phyloP scores from a whole-genome alignment of 2,329 filamentous ascomycete genomes.

The Domatiomyces catenatus region DNA sequence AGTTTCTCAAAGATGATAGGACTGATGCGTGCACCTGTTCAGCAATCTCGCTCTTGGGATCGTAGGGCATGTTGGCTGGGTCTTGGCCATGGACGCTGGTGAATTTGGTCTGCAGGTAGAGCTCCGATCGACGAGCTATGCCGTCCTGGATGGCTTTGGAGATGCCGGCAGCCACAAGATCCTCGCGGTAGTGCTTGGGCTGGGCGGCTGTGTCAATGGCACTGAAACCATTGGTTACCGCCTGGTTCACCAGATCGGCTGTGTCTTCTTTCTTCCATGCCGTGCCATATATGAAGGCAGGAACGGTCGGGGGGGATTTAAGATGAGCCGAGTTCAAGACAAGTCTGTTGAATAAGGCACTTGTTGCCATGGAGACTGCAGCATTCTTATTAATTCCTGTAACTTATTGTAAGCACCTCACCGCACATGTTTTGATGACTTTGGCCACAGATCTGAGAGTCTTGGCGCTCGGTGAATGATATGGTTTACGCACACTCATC shows the following conservation, averaged over 20 bases:
- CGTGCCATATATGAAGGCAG: conserved; percentile 55
- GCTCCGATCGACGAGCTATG: conserved; percentile 40
- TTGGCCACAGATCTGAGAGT: no score
- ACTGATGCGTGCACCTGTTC: conserved; percentile 55
- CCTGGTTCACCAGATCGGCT: conserved; percentile 50
- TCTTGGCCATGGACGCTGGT: conserved; percentile 51
- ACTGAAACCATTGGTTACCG: conserved; percentile 50
- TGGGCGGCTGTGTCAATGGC: conserved; percentile 66
- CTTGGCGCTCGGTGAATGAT: no score
- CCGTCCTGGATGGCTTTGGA: conserved; percentile 44
- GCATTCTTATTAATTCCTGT: not conserved
- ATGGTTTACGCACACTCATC: no score
- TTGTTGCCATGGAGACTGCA: conserved; percentile 2
- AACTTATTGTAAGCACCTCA: no score
- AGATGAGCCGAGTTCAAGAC: conserved; percentile 9
- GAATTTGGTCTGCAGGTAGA: conserved; percentile 77
- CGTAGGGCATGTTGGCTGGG: conserved; percentile 46
- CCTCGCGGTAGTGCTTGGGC: conserved; percentile 62
- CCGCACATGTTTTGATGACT: no score
- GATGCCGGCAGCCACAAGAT: conserved; percentile 53
- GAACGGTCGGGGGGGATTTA: conserved; percentile 11
- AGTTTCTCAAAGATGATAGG: conserved; percentile 47
- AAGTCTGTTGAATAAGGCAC: conserved; percentile 11
- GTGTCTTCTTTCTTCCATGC: conserved; percentile 70
- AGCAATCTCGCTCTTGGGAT: conserved; percentile 39